These are phyloP conservation scores for Xylaria telfairii DNA, from an alignment of 495 filamentous ascomycete species.

Conservation along the genomic window DNA sequence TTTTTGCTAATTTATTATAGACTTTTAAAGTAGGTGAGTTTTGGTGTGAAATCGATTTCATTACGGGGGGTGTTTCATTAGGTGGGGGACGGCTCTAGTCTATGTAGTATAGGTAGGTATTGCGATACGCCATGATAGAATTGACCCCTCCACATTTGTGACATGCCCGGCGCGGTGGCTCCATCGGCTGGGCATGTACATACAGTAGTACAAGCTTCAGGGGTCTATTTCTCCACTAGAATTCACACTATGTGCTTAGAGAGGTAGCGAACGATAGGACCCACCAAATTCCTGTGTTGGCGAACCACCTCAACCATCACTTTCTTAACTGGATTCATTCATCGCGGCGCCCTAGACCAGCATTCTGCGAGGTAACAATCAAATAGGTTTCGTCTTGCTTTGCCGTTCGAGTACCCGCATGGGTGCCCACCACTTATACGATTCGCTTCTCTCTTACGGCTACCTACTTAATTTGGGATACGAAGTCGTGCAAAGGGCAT, in stretches of 20 bases:
- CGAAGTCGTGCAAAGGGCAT: background rate
- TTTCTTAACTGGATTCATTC: background rate
- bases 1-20: too few species aligned
- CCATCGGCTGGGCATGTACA: background rate
- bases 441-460: background rate
- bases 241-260: background rate
- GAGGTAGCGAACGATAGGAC: too few species aligned
- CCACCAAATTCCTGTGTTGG: too few species aligned
- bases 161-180: background rate
- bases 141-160: conserved; percentile 9
- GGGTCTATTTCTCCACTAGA: conserved; percentile 1
- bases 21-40: too few species aligned
- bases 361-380: too few species aligned
- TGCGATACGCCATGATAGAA: background rate
- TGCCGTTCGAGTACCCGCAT: background rate
- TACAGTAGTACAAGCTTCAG: background rate
- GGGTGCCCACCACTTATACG: background rate
- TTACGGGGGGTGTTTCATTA: too few species aligned
- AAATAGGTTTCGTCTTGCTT: too few species aligned
- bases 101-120: too few species aligned
- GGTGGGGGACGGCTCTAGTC: too few species aligned
- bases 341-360: background rate
- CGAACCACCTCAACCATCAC: background rate
- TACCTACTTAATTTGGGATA: background rate
- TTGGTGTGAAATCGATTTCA: too few species aligned